Evolutionary conservation across 164 flowering plant genomes (phyloP).

Genomic region (Annona squamosa): DNA sequence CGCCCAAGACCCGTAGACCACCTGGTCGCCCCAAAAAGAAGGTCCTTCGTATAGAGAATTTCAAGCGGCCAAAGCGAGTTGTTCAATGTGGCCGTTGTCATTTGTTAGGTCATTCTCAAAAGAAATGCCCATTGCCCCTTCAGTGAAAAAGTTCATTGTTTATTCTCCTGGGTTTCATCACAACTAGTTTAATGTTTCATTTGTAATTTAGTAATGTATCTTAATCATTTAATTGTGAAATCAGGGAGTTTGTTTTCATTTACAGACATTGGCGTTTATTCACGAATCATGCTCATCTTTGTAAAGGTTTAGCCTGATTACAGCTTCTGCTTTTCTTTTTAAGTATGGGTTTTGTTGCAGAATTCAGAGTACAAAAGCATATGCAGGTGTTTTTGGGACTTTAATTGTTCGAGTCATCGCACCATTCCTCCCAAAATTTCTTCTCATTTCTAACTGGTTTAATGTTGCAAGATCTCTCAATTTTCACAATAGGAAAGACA

Average conservation of each 20-base stretch:
- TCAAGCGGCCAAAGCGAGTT: constrained; percentile 62
- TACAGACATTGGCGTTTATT: not conserved
- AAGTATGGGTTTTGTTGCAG: no score
- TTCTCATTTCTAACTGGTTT: no score
- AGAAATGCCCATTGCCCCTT: constrained; percentile 50
- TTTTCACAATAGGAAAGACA: no score
- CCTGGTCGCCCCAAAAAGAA: constrained; percentile 97
- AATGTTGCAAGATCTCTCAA: no score
- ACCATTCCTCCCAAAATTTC: no score
- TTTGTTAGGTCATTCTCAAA: constrained; percentile 90
- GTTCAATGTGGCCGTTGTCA: constrained; percentile 96
- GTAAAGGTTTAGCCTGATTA: not conserved
- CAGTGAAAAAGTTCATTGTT: not conserved
- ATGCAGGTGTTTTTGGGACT: no score
- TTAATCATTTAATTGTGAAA: not conserved
- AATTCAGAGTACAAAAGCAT: no score
- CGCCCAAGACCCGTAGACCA: constrained; percentile 90
- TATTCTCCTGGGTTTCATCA: not conserved
- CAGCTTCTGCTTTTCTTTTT: not conserved
- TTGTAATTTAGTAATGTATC: not conserved
- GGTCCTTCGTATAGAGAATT: constrained; percentile 64
- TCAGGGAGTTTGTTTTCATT: not conserved
- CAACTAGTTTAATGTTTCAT: not conserved
- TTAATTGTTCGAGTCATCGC: no score
- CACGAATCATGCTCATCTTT: not conserved